phyloP scores from a whole-genome alignment of 116 monocot genomes.

The Papilionanthe hybrid region DNA sequence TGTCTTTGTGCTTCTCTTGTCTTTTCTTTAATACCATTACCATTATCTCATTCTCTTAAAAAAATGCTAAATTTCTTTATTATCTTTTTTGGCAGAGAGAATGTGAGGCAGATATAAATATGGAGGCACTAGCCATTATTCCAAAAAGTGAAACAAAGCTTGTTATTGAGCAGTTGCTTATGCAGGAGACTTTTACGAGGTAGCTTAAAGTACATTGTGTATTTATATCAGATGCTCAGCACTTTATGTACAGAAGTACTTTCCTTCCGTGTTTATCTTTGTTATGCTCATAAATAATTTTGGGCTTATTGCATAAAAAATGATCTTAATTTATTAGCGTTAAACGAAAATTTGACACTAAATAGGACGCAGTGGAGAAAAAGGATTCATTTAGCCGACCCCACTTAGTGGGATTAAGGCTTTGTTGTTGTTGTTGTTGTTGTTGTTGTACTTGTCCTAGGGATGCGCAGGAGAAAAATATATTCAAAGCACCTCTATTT shows the following conservation, averaged over 20 bases:
- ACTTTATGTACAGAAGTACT: not conserved
- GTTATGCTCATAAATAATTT: too few species aligned
- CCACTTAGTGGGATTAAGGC: too few species aligned
- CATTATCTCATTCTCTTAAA: not conserved
- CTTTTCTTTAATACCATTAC: not conserved
- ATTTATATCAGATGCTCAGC: not conserved
- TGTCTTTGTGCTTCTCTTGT: not conserved
- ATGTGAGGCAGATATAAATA: not conserved
- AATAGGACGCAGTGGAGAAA: too few species aligned
- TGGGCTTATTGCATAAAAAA: too few species aligned
- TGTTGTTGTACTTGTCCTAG: not conserved
- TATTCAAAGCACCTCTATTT: not conserved
- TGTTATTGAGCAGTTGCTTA: conserved; percentile 46
- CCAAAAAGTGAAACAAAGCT: conserved; percentile 36
- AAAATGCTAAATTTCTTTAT: not conserved
- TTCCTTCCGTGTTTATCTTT: not conserved
- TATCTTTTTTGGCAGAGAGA: conserved; percentile 11
- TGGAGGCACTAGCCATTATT: conserved; percentile 26
- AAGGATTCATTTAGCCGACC: too few species aligned
- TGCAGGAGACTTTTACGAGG: conserved; percentile 63
- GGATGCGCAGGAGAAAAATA: not conserved
- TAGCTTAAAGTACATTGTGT: conserved; percentile 12
- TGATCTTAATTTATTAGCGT: too few species aligned
- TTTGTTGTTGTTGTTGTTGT: too few species aligned
- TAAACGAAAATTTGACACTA: too few species aligned